Evolutionary conservation across 2,329 filamentous ascomycete species (phyloP).

Genomic region (Fusarium protoensiforme): DNA sequence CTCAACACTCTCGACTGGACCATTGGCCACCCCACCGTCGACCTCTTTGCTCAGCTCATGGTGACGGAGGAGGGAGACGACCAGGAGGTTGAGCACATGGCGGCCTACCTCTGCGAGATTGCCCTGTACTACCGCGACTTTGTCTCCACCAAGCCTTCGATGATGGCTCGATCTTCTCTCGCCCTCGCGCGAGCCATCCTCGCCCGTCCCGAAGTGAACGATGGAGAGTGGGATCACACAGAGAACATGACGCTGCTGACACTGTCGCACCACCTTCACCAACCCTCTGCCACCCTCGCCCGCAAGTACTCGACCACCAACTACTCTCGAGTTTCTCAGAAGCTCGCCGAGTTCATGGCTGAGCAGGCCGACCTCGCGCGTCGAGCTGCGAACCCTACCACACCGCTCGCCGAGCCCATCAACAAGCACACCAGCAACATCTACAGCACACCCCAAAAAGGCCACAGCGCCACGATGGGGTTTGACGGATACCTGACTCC

Average conservation of each 20-base stretch:
- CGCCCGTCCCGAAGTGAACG: conserved; percentile 78
- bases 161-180: conserved; percentile 88
- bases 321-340: conserved; percentile 64
- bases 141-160: conserved; percentile 89
- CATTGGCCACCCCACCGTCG: conserved; percentile 94
- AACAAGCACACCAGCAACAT: conserved; percentile 66
- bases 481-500: conserved; percentile 85
- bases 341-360: conserved; percentile 68
- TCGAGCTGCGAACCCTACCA: conserved; percentile 63
- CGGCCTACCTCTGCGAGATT: conserved; percentile 93
- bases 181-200: conserved; percentile 89
- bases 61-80: conserved; percentile 83
- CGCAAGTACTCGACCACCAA: conserved; percentile 69
- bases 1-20: conserved; percentile 97
- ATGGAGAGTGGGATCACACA: conserved; percentile 80
- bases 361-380: conserved; percentile 68
- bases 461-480: conserved; percentile 70
- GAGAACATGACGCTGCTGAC: conserved; percentile 74
- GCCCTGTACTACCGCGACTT: conserved; percentile 97
- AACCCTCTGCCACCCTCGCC: conserved; percentile 67
- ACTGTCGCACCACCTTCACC: conserved; percentile 68
- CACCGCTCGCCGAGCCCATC: conserved; percentile 66
- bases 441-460: conserved; percentile 84
- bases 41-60: conserved; percentile 91
- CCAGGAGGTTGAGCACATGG: conserved; percentile 92